These are phyloP conservation scores for Paraphaeosphaeria minitans DNA, from an alignment of 2,329 filamentous ascomycete genomes.

Conservation along the genomic window DNA sequence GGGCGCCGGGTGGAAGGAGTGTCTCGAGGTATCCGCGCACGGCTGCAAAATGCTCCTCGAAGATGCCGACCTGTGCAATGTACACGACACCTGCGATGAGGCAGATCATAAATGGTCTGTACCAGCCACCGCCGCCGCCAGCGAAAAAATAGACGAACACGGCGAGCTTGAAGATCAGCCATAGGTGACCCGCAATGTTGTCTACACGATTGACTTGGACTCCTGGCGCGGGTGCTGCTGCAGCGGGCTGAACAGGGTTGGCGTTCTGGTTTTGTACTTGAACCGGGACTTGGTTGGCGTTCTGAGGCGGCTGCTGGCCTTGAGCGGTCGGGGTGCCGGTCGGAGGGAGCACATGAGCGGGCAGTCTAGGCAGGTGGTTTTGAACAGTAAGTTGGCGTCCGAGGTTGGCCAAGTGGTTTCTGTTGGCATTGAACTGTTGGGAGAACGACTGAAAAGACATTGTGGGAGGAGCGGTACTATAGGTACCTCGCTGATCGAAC, in stretches of 20 bases:
- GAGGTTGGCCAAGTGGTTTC: slow-evolving; percentile 37
- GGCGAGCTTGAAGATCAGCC: slow-evolving; percentile 64
- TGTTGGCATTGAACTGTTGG: slow-evolving; percentile 40
- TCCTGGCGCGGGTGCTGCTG: slow-evolving; percentile 9
- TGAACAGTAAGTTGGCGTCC: slow-evolving; percentile 39
- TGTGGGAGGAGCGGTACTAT: slow-evolving; percentile 38
- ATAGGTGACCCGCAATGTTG: slow-evolving; percentile 50
- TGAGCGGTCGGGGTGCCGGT: slow-evolving; percentile 16
- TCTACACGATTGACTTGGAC: slow-evolving; percentile 32
- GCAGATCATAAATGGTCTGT: slow-evolving; percentile 48
- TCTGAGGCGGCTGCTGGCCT: slow-evolving; percentile 11
- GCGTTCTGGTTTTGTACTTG: slow-evolving; percentile 15
- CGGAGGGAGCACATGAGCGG: slow-evolving; percentile 12
- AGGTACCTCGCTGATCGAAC: slow-evolving; percentile 43
- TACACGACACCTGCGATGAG: slow-evolving; percentile 49
- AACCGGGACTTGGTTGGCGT: slow-evolving; percentile 1
- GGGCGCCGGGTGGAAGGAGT: slow-evolving; percentile 40
- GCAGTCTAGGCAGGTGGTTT: slow-evolving; percentile 16
- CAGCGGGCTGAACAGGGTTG: slow-evolving; percentile 8
- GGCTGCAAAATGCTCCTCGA: slow-evolving; percentile 34
- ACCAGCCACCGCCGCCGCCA: slow-evolving; percentile 50
- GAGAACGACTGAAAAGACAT: slow-evolving; percentile 39
- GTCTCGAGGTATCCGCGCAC: slow-evolving; percentile 53
- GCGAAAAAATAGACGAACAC: slow-evolving; percentile 64
- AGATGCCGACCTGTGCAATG: slow-evolving; percentile 46